A percentile compares a stretch with the other conserved stretches of the same genome.
Conservation (phyloP, 2,329 filamentous ascomycete genomes). For the Penicillium expansum region DNA sequence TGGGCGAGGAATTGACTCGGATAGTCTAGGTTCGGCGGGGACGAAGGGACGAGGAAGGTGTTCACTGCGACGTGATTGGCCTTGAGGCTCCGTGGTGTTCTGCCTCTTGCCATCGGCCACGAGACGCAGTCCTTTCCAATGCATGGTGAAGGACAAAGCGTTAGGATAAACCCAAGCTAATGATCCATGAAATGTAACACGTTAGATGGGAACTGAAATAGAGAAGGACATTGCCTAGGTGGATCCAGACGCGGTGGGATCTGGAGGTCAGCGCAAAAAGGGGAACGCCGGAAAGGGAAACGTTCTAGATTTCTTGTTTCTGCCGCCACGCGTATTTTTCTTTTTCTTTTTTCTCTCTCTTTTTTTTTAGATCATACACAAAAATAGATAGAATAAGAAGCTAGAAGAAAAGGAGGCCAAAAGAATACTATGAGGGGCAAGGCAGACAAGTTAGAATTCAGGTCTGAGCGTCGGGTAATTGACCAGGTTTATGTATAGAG, state of each 20-base stretch:
- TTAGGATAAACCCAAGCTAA: not conserved
- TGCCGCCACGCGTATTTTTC: not conserved
- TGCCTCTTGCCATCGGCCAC: conserved; percentile 38
- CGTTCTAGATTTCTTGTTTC: conserved; percentile 8
- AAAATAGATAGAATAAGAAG: not conserved
- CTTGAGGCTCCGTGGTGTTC: conserved; percentile 30
- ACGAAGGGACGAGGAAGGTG: conserved; percentile 36
- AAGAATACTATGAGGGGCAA: conserved; percentile 4
- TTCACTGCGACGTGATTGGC: conserved; percentile 36
- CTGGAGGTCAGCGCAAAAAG: conserved; percentile 27
- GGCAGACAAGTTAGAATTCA: conserved; percentile 11
- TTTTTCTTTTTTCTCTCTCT: not conserved
- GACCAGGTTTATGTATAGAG: not conserved
- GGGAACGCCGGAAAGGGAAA: conserved; percentile 24
- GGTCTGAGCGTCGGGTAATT: conserved; percentile 7
- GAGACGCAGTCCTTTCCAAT: conserved; percentile 42
- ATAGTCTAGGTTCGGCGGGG: conserved; percentile 33
- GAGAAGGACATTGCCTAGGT: conserved; percentile 16
- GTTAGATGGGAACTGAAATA: not conserved
- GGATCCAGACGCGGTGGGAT: conserved; percentile 27
- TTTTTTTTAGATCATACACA: not conserved
- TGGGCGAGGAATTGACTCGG: conserved; percentile 36
- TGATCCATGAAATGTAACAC: conserved; percentile 4
- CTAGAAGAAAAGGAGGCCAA: not conserved
- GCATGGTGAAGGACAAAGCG: conserved; percentile 31